These are phyloP conservation scores for Nicotiana knightiana DNA, from an alignment of 257 asterid species.

Conservation along the genomic window DNA sequence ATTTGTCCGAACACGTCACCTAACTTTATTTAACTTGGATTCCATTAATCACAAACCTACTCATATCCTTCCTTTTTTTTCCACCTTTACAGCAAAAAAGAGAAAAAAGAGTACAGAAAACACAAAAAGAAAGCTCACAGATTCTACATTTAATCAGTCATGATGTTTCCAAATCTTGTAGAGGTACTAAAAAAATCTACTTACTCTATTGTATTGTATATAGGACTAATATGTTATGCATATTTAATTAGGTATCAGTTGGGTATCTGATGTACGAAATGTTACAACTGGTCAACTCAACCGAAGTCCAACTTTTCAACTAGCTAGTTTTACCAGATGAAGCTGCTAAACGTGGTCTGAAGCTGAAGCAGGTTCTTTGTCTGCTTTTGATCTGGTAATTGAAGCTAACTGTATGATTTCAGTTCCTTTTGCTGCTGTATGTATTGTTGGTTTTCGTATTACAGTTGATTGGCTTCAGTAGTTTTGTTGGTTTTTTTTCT, in stretches of 20 bases:
- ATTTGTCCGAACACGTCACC: not conserved
- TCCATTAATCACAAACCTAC: not conserved
- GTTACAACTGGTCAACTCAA: not conserved
- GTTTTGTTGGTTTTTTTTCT: not conserved
- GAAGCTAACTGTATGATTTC: not conserved
- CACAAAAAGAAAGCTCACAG: not conserved
- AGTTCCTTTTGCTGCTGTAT: not conserved
- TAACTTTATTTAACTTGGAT: not conserved
- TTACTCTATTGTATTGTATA: not conserved
- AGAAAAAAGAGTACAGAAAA: not conserved
- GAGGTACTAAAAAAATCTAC: not conserved
- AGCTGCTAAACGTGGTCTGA: not conserved
- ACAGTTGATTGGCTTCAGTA: not conserved
- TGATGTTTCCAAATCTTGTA: not conserved
- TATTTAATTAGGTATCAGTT: not conserved
- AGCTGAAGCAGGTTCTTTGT: not conserved
- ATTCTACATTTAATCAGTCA: not conserved
- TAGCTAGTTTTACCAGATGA: not conserved
- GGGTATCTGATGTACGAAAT: not conserved
- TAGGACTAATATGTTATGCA: not conserved
- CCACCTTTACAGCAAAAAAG: not conserved
- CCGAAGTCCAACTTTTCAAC: not conserved
- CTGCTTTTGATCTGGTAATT: slow-evolving; percentile 4
- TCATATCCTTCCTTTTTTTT: not conserved
- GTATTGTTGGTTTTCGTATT: not conserved